A percentile compares a stretch with the other conserved stretches of the same genome.
Evolutionary conservation across 345 rosid species (phyloP).

Genomic region (Populus alba): DNA sequence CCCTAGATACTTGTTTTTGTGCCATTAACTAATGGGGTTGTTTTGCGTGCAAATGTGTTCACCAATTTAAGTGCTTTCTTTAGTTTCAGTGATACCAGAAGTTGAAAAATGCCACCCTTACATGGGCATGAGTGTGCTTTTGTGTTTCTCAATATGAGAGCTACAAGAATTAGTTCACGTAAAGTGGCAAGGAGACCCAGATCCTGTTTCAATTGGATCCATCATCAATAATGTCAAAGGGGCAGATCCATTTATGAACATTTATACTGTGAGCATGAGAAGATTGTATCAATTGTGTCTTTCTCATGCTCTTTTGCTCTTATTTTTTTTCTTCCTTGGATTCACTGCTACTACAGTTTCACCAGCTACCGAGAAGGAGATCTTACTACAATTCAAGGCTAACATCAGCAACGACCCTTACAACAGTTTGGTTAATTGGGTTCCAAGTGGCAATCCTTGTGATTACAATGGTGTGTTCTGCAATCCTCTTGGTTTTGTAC

Average conservation of each 20-base stretch:
- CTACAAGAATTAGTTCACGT: constrained; percentile 2
- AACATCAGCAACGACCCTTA: constrained; percentile 67
- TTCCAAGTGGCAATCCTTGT: constrained; percentile 55
- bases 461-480: constrained; percentile 71
- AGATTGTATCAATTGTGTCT: constrained; percentile 33
- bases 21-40: constrained; percentile 1
- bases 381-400: constrained; percentile 80
- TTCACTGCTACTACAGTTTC: constrained; percentile 27
- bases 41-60: constrained; percentile 12
- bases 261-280: constrained; percentile 56
- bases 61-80: constrained; percentile 11
- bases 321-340: constrained; percentile 39
- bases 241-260: constrained; percentile 45
- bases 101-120: constrained; percentile 37
- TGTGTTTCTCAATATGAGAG: constrained; percentile 7
- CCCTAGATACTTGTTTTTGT: constrained; percentile 31
- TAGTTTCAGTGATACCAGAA: constrained; percentile 17
- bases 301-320: constrained; percentile 47
- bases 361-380: constrained; percentile 54
- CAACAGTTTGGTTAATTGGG: constrained; percentile 65
- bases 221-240: constrained; percentile 59
- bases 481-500: constrained; percentile 65
- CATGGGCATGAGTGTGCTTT: constrained; percentile 29
- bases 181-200: constrained; percentile 5
- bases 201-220: constrained; percentile 29